phyloP scores from a whole-genome alignment of 2,329 filamentous ascomycete species.

The Pseudogymnoascus sp. region DNA sequence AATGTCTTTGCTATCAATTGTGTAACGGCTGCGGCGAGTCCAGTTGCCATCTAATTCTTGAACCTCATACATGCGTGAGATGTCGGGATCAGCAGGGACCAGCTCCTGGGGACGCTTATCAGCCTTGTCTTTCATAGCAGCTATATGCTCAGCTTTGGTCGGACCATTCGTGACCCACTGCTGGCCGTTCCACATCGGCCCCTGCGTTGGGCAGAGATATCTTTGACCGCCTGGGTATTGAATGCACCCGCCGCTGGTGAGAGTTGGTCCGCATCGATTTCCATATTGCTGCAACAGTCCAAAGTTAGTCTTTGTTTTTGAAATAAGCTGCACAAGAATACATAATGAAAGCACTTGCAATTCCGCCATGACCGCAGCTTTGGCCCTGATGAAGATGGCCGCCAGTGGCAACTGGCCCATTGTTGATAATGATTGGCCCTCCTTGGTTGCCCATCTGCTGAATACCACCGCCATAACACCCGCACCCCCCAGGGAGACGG shows the following conservation, averaged over 20 bases:
- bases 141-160: conserved; percentile 31
- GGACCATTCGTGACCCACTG: conserved; percentile 56
- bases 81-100: conserved; percentile 53
- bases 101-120: conserved; percentile 44
- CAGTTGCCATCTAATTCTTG: conserved; percentile 53
- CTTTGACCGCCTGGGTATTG: conserved; percentile 2
- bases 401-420: conserved; percentile 4
- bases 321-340: neutral
- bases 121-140: conserved; percentile 10
- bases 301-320: neutral
- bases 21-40: conserved; percentile 50
- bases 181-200: conserved; percentile 30
- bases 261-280: neutral
- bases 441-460: conserved; percentile 3
- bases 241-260: neutral
- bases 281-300: neutral
- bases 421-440: conserved; percentile 10
- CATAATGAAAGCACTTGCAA: conserved; percentile 1
- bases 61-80: conserved; percentile 51
- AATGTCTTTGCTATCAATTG: conserved; percentile 47
- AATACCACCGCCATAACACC: neutral
- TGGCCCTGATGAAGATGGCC: conserved; percentile 5
- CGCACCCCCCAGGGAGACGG: neutral
- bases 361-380: neutral
- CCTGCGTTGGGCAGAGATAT: neutral